These are phyloP conservation scores for Fomitopsis pulvina DNA, from an alignment of 768 basidiomycete species.

Conservation along the genomic window DNA sequence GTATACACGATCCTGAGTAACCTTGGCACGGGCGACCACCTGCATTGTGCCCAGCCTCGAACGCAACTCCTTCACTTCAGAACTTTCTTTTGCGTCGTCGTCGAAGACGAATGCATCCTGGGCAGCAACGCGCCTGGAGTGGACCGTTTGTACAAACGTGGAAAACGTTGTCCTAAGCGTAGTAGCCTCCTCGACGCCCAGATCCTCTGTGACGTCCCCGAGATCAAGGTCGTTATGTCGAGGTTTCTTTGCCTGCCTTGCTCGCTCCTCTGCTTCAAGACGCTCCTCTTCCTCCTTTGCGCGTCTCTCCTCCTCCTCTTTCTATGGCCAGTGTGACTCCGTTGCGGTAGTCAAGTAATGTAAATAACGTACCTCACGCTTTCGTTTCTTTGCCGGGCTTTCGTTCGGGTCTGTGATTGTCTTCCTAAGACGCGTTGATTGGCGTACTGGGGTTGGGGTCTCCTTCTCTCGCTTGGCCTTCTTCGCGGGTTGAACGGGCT, in stretches of 20 bases:
- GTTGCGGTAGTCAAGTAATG: neutral
- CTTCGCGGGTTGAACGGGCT: constrained; percentile 56
- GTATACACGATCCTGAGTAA: constrained; percentile 69
- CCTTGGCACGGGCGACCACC: constrained; percentile 74
- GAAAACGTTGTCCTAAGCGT: constrained; percentile 41
- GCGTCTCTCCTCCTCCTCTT: constrained; percentile 42
- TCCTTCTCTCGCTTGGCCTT: constrained; percentile 44
- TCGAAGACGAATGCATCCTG: constrained; percentile 48
- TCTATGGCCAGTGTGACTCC: constrained; percentile 23
- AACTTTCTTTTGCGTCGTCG: constrained; percentile 36
- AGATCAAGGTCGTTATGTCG: constrained; percentile 64
- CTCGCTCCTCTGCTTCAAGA: constrained; percentile 54
- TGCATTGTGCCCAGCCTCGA: constrained; percentile 48
- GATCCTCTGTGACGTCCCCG: constrained; percentile 44
- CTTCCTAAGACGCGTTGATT: constrained; percentile 55
- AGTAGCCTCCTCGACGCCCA: constrained; percentile 36
- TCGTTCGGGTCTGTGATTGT: constrained; percentile 53
- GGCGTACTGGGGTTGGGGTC: constrained; percentile 44
- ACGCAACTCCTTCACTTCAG: constrained; percentile 46
- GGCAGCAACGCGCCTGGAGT: constrained; percentile 36
- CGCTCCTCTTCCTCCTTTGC: constrained; percentile 56
- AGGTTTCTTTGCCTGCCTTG: constrained; percentile 57
- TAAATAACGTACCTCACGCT: constrained; percentile 48
- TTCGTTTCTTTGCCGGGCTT: constrained; percentile 53
- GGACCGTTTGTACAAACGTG: constrained; percentile 27